phyloP scores from a whole-genome alignment of 139 green algal species.

The Penium margaritaceum region DNA sequence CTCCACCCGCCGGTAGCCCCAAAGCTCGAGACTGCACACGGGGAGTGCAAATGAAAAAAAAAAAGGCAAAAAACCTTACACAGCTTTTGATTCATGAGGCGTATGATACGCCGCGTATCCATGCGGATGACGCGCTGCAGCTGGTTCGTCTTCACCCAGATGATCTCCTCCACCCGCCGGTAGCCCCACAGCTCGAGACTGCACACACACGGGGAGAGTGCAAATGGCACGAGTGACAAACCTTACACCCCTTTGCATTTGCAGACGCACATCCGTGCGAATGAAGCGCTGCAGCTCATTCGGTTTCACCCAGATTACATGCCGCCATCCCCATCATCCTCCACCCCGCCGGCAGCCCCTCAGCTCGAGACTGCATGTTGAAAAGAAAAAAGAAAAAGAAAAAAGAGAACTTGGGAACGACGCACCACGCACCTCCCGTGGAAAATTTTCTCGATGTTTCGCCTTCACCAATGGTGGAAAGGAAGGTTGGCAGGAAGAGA shows the following conservation, averaged over 20 bases:
- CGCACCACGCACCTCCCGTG: neutral
- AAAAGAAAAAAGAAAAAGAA: conserved; percentile 20
- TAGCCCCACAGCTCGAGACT: conserved; percentile 72
- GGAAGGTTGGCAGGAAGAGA: neutral
- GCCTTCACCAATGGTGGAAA: too few relatives aligned
- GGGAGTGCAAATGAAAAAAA: neutral
- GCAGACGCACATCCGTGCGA: too few relatives aligned
- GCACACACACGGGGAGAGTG: too few relatives aligned
- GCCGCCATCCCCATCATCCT: too few relatives aligned
- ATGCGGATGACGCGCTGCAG: conserved; percentile 67
- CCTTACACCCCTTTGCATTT: too few relatives aligned
- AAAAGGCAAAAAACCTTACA: neutral
- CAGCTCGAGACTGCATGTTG: too few relatives aligned
- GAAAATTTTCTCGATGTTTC: too few relatives aligned
- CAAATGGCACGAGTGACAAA: too few relatives aligned
- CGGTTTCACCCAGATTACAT: conserved; percentile 83
- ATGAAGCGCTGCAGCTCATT: conserved; percentile 70
- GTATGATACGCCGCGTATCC: too few relatives aligned
- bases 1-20: conserved; percentile 76
- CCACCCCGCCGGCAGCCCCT: conserved; percentile 78
- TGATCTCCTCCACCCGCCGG: conserved; percentile 73
- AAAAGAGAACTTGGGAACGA: neutral
- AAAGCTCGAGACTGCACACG: conserved; percentile 56
- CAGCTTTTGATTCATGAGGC: conserved; percentile 54
- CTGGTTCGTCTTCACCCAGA: conserved; percentile 85